Evolutionary conservation across 306 rosid genomes (phyloP).

Genomic region (Quercus engelmannii): DNA sequence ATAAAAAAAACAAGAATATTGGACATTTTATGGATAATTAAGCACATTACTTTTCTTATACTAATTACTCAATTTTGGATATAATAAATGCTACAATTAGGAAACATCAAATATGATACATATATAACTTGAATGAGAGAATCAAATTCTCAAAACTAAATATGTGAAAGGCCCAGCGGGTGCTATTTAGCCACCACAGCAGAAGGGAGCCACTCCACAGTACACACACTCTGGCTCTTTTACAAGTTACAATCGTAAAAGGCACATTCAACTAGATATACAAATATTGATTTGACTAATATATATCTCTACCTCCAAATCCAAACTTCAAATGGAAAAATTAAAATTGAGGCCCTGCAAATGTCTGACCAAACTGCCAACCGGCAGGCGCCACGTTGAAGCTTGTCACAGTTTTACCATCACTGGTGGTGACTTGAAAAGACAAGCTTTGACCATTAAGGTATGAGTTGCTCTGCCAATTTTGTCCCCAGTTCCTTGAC

Average conservation of each 20-base stretch:
- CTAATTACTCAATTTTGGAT: background rate
- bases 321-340: background rate
- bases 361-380: slow-evolving; percentile 93
- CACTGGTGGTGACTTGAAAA: slow-evolving; percentile 84
- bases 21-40: too few relatives aligned
- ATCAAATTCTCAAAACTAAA: background rate
- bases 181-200: slow-evolving; percentile 30
- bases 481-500: slow-evolving; percentile 96
- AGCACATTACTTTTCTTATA: too few relatives aligned
- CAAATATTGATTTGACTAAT: background rate
- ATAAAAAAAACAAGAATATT: too few relatives aligned
- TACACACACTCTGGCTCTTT: background rate
- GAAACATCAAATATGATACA: background rate
- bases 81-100: background rate
- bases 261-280: background rate
- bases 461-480: slow-evolving; percentile 88
- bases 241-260: background rate
- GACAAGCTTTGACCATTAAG: slow-evolving; percentile 79
- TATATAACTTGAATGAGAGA: background rate
- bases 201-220: background rate
- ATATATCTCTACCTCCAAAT: background rate
- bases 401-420: slow-evolving; percentile 65
- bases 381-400: slow-evolving; percentile 49
- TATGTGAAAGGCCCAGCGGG: slow-evolving; percentile 28
- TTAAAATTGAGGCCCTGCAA: slow-evolving; percentile 65